Base-by-base conservation (phyloP, 1,139 yeast species). In the Yamadazyma triangularis region DNA sequence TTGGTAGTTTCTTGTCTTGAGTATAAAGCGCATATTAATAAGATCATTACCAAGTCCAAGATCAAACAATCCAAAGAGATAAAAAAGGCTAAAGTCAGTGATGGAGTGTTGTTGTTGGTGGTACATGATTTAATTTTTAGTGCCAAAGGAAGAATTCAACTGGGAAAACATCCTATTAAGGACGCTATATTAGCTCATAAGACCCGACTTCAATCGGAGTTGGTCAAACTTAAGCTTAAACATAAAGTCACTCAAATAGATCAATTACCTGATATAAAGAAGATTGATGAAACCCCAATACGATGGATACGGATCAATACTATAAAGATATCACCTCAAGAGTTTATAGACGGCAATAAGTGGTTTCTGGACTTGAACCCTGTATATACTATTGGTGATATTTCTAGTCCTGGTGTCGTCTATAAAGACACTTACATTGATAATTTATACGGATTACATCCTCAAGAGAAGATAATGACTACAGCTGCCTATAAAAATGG, bases 271-370 rank as follows among this genome's bases (percentile, higher is more conserved):
- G 47, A 62, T 11, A 43, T 50, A 15, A 56, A 48, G 4, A 58
- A 48, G 1, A 26, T 16, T 8, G 89, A 81, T 50, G 79, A 75
- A 38, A 77, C 95, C 0, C 96, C 96, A 0, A 79, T 89, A 1
- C 62, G 97, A 39, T 89, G 97, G 97, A 73, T 89, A 42, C 64
- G 97, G 31, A 73, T 80, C 22, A 88, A 88, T 47, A 66, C 81
- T 1, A 66, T 85, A 32, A 54, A 51, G 34, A 60, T 63, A 3
- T 48, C 68, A 1, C 56, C 51, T 3, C 62, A 61, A 4, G 61
- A 69, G 1, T 55, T 80, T 15, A 55, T 68, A 29, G 58, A 62
- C 25, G 66, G 67, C 29, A 51, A 60, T 35, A 36, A 45, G 2
- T 55, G 56, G 35, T 69, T 80, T 39, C 48, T 58, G 6, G 60